These are phyloP conservation scores for Candida palmyrensis DNA, from an alignment of 805 yeast species.

Conservation along the genomic window DNA sequence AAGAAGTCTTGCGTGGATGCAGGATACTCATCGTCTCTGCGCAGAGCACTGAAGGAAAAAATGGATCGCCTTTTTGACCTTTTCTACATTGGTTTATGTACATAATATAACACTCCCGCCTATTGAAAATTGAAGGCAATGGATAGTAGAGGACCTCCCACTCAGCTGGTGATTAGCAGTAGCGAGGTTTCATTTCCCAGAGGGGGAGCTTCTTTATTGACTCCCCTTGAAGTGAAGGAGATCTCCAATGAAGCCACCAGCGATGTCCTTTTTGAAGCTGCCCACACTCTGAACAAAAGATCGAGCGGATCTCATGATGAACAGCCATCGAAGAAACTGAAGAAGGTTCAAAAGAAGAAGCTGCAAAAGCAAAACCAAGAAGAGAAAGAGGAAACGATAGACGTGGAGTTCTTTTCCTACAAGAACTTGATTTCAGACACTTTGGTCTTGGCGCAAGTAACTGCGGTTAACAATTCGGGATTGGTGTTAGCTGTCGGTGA, in stretches of 20 bases:
- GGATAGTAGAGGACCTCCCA: too few relatives aligned
- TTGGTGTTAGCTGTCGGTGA: constrained; percentile 73
- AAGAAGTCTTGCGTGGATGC: too few relatives aligned
- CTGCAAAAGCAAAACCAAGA: constrained; percentile 15
- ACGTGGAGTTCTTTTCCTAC: constrained; percentile 59
- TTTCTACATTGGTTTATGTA: too few relatives aligned
- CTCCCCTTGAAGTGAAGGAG: constrained; percentile 88
- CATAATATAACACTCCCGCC: too few relatives aligned
- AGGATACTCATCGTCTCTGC: too few relatives aligned
- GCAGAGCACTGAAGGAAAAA: too few relatives aligned
- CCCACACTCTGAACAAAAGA: constrained; percentile 25
- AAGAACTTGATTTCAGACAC: constrained; percentile 68
- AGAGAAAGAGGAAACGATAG: constrained; percentile 30
- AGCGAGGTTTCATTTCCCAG: constrained; percentile 78
- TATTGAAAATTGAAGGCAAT: too few relatives aligned
- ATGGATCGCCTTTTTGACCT: too few relatives aligned
- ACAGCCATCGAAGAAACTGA: constrained; percentile 19
- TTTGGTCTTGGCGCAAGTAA: constrained; percentile 70
- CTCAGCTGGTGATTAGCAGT: constrained; percentile 29
- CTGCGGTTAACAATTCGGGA: constrained; percentile 55
- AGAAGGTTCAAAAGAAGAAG: constrained; percentile 16
- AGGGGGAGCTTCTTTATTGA: constrained; percentile 85
- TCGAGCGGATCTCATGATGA: constrained; percentile 18
- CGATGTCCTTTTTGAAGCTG: constrained; percentile 74
- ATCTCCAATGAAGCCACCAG: constrained; percentile 88